Evolutionary conservation across 108 stramenopile genomes (phyloP).

Genomic region (Skeletonema grethae): DNA sequence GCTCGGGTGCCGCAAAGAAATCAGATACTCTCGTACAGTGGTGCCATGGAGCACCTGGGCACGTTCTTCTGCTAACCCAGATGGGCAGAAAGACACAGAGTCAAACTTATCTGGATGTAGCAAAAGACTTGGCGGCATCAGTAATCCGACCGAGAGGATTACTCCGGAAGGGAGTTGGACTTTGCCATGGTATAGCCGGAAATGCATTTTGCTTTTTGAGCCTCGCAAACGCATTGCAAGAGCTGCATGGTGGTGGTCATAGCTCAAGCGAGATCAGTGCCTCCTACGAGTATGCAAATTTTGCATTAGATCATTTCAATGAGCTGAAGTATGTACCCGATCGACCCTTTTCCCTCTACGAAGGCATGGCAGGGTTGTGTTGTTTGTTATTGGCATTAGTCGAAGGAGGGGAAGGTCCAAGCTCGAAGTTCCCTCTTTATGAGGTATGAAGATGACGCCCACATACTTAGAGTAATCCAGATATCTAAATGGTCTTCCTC

Average conservation of each 20-base stretch:
- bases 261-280: slow-evolving; percentile 20
- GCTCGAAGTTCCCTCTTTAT: slow-evolving; percentile 1
- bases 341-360: slow-evolving; percentile 56
- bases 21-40: slow-evolving; percentile 68
- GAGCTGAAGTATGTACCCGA: slow-evolving; percentile 40
- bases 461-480: background rate
- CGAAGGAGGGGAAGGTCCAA: background rate
- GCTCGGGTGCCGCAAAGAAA: background rate
- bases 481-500: slow-evolving; percentile 7
- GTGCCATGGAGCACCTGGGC: slow-evolving; percentile 77
- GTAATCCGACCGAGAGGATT: slow-evolving; percentile 65
- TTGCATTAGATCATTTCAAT: slow-evolving; percentile 38
- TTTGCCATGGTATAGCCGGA: slow-evolving; percentile 78
- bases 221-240: slow-evolving; percentile 20
- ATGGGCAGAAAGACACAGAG: slow-evolving; percentile 7
- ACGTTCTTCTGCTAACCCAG: slow-evolving; percentile 53
- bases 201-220: slow-evolving; percentile 72
- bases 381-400: slow-evolving; percentile 21
- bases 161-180: slow-evolving; percentile 65
- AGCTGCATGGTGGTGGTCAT: background rate
- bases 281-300: slow-evolving; percentile 34
- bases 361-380: slow-evolving; percentile 55
- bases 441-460: background rate
- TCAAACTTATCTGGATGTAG: slow-evolving; percentile 50
- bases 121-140: slow-evolving; percentile 43